Conservation (phyloP, 2,329 filamentous ascomycete species). For the Mycosphaerelloides madeirae region DNA sequence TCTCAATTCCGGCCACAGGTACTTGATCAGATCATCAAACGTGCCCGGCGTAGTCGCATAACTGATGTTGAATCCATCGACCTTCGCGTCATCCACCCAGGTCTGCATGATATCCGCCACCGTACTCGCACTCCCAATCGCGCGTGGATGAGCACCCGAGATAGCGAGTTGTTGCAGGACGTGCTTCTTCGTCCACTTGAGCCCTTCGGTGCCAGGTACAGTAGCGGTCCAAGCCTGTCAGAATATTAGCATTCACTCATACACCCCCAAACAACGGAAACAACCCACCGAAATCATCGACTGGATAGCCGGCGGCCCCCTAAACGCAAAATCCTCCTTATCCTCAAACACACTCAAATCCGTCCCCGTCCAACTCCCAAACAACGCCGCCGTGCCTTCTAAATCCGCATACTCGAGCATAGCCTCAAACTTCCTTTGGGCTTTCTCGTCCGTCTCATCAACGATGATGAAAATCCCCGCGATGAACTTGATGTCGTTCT, state of each 20-base stretch:
- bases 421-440: slow-evolving; percentile 40
- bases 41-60: slow-evolving; percentile 43
- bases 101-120: slow-evolving; percentile 45
- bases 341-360: slow-evolving; percentile 41
- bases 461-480: slow-evolving; percentile 43
- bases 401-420: slow-evolving; percentile 41
- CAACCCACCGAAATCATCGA: slow-evolving; percentile 35
- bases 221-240: slow-evolving; percentile 40
- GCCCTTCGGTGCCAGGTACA: slow-evolving; percentile 37
- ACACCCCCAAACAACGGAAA: no score
- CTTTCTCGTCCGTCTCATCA: slow-evolving; percentile 42
- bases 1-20: slow-evolving; percentile 36
- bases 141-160: slow-evolving; percentile 38
- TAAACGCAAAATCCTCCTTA: slow-evolving; percentile 44
- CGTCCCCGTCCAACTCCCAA: slow-evolving; percentile 46
- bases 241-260: no score
- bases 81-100: slow-evolving; percentile 42
- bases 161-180: slow-evolving; percentile 41
- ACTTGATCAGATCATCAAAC: slow-evolving; percentile 36
- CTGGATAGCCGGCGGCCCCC: slow-evolving; percentile 37
- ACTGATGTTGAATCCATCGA: slow-evolving; percentile 42
- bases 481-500: slow-evolving; percentile 41
- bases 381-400: slow-evolving; percentile 43
- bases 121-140: slow-evolving; percentile 38
- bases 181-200: slow-evolving; percentile 45